Conservation (phyloP, 2,329 filamentous ascomycete species). For the Fusarium albosuccineum region DNA sequence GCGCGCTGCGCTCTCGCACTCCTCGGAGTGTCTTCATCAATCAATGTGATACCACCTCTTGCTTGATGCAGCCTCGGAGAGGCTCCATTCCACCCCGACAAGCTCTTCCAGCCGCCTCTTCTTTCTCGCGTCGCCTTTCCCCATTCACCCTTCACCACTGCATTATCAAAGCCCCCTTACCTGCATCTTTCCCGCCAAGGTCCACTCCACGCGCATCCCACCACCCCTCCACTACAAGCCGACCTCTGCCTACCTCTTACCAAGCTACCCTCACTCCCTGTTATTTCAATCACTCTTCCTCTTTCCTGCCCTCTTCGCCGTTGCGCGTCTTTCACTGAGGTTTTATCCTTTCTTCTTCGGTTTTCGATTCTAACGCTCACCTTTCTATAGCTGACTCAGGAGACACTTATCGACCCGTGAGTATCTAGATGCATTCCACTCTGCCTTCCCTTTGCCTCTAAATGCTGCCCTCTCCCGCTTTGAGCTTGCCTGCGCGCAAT, state of each 20-base stretch:
- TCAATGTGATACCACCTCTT: slow-evolving; percentile 53
- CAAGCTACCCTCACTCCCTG: slow-evolving; percentile 49
- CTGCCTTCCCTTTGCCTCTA: background rate
- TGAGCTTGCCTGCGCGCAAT: too few species aligned
- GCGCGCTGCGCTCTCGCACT: slow-evolving; percentile 41
- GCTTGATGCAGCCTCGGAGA: slow-evolving; percentile 51
- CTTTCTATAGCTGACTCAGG: slow-evolving; percentile 69
- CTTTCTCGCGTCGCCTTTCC: slow-evolving; percentile 50
- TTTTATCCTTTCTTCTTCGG: slow-evolving; percentile 38
- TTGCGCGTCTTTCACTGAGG: slow-evolving; percentile 44
- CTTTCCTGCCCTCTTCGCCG: slow-evolving; percentile 44
- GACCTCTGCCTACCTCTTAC: slow-evolving; percentile 38
- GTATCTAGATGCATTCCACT: slow-evolving; percentile 45
- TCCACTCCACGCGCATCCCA: slow-evolving; percentile 55
- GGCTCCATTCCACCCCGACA: slow-evolving; percentile 49
- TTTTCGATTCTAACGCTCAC: slow-evolving; percentile 48
- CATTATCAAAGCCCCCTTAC: slow-evolving; percentile 56
- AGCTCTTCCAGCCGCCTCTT: slow-evolving; percentile 46
- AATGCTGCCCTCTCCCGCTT: too few species aligned
- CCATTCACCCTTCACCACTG: slow-evolving; percentile 44
- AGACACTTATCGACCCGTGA: slow-evolving; percentile 73
- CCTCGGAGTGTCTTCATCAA: slow-evolving; percentile 50
- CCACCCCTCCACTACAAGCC: slow-evolving; percentile 53
- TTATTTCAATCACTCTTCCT: slow-evolving; percentile 50
- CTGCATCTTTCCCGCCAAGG: slow-evolving; percentile 61